These are phyloP conservation scores for Omphalea diandra DNA, from an alignment of 441 rosid genomes.

Conservation along the genomic window DNA sequence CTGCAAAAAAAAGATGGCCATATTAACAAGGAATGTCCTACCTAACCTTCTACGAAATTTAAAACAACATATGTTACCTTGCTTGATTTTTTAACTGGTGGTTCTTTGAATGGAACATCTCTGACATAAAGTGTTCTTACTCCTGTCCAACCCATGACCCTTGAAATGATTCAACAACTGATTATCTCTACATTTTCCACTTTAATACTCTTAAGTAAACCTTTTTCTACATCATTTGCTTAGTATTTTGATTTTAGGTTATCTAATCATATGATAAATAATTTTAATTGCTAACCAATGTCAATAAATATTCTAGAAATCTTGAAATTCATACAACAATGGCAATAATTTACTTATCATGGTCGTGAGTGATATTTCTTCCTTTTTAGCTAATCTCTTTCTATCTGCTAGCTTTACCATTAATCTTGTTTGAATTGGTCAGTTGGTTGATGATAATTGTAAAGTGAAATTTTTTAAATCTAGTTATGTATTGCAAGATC, in stretches of 20 bases:
- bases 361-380: constrained; percentile 2
- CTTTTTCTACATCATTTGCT: too few relatives aligned
- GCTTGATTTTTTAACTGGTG: neutral
- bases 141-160: neutral
- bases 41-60: neutral
- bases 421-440: too few relatives aligned
- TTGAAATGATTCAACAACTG: neutral
- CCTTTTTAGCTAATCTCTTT: neutral
- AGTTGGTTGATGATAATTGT: neutral
- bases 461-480: neutral
- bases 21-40: neutral
- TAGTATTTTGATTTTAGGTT: neutral
- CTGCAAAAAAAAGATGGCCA: neutral
- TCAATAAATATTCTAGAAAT: neutral
- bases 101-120: too few relatives aligned
- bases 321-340: neutral
- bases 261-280: neutral
- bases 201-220: neutral
- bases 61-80: neutral
- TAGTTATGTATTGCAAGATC: neutral
- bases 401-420: neutral
- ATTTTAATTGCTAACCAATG: neutral
- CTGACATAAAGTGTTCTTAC: neutral
- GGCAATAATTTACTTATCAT: neutral
- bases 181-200: neutral